Evolutionary conservation across 148 eudicot species (phyloP).

Genomic region (Fagopyrum tataricum): DNA sequence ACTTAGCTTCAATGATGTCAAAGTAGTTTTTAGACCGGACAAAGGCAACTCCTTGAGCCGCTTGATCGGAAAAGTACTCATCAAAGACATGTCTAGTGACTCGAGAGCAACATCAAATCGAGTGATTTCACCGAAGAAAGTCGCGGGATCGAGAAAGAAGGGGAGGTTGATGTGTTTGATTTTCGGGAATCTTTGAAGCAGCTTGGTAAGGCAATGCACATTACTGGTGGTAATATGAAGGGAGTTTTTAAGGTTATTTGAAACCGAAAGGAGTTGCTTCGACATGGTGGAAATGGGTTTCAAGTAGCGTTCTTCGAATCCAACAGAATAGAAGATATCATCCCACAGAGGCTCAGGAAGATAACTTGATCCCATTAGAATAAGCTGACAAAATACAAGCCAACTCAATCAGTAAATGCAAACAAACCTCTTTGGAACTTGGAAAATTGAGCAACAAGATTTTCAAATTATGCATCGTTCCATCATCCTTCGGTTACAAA

Average conservation of each 20-base stretch:
- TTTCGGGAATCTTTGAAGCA: background rate
- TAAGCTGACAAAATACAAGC: background rate
- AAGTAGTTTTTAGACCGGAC: background rate
- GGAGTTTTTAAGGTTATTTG: background rate
- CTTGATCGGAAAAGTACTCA: background rate
- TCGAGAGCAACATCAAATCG: background rate
- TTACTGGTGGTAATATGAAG: background rate
- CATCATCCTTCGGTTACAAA: background rate
- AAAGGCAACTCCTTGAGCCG: background rate
- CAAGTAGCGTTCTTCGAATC: background rate
- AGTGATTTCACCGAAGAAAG: background rate
- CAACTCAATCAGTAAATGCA: background rate
- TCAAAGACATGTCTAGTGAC: conserved; percentile 9
- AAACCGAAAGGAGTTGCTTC: background rate
- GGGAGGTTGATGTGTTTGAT: conserved; percentile 9
- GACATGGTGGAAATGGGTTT: conserved; percentile 3
- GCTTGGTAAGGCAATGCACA: background rate
- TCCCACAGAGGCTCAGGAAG: conserved; percentile 5
- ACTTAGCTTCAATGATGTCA: background rate
- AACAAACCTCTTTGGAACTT: background rate
- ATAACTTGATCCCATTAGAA: no score
- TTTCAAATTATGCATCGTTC: background rate
- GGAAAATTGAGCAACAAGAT: background rate
- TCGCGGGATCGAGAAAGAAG: background rate
- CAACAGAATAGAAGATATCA: background rate